phyloP scores from a whole-genome alignment of 305 asterid species.

The Salvia sclarea region DNA sequence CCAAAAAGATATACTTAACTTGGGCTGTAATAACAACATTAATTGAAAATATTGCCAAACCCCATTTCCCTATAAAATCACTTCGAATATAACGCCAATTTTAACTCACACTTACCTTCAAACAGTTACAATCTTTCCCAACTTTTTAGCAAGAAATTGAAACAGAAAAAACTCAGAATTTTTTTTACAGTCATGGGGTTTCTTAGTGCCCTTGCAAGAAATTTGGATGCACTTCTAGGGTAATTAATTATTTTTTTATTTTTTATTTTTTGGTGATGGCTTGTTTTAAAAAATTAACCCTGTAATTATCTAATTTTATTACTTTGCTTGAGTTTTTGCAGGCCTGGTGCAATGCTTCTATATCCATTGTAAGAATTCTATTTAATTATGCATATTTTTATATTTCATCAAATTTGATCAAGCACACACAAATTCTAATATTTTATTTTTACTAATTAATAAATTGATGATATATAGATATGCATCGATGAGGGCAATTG shows the following conservation, averaged over 20 bases:
- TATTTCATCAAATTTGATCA: neutral
- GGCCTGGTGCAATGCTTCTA: conserved; percentile 87
- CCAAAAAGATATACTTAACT: conserved; percentile 54
- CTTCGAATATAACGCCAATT: neutral
- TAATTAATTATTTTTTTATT: conserved; percentile 17
- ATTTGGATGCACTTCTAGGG: conserved; percentile 72
- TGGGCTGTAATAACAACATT: conserved; percentile 18
- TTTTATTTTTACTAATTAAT: neutral
- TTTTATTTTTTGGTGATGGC: neutral
- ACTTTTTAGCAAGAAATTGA: neutral
- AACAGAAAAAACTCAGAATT: neutral
- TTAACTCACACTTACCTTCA: conserved; percentile 10
- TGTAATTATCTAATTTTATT: neutral
- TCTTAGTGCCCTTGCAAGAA: conserved; percentile 59
- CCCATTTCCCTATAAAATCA: conserved; percentile 17
- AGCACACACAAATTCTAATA: neutral
- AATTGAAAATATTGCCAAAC: conserved; percentile 28
- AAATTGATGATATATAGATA: conserved; percentile 47
- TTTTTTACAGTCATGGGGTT: conserved; percentile 49
- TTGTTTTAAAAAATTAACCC: too few species aligned
- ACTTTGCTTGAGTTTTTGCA: conserved; percentile 34
- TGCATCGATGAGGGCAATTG: conserved; percentile 83
- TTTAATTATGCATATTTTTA: neutral
- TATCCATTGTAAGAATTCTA: conserved; percentile 76
- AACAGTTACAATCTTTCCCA: neutral